Evolutionary conservation across 208 protist species (phyloP).

Genomic region (Crithidia expoeki): DNA sequence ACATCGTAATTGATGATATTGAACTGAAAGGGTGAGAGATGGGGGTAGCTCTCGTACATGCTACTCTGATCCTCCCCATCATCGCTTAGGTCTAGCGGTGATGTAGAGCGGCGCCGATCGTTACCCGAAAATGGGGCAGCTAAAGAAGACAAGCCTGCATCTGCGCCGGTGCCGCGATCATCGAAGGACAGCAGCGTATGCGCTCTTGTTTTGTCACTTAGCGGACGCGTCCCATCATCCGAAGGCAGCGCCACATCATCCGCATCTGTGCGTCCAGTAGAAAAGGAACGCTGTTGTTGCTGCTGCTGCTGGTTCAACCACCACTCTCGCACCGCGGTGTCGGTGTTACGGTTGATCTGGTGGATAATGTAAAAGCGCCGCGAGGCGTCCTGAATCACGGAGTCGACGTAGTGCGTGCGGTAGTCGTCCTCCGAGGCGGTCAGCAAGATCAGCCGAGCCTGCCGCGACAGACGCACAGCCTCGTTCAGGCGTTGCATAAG

Average conservation of each 20-base stretch:
- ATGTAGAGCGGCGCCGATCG: background rate
- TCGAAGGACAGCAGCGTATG: background rate
- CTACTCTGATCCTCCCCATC: conserved; percentile 2
- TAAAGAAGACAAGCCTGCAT: background rate
- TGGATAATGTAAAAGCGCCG: conserved; percentile 28
- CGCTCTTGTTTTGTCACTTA: background rate
- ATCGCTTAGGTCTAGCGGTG: background rate
- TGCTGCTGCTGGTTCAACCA: conserved; percentile 4
- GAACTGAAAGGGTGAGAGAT: conserved; percentile 22
- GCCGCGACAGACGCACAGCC: conserved; percentile 34
- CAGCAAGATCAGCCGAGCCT: conserved; percentile 44
- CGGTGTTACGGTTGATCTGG: conserved; percentile 19
- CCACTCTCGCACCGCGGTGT: conserved; percentile 1
- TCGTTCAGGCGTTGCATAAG: conserved; percentile 38
- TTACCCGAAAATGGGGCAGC: background rate
- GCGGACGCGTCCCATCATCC: background rate
- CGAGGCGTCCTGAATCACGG: conserved; percentile 31
- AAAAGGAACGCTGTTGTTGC: background rate
- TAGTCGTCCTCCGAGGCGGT: conserved; percentile 42
- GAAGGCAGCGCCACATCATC: background rate
- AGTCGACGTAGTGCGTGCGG: conserved; percentile 36
- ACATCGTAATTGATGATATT: conserved; percentile 30
- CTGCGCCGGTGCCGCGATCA: background rate
- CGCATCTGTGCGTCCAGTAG: background rate
- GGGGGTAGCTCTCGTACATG: conserved; percentile 9